phyloP scores from a whole-genome alignment of 129 eudicot species.

The Helichrysum umbraculigerum region DNA sequence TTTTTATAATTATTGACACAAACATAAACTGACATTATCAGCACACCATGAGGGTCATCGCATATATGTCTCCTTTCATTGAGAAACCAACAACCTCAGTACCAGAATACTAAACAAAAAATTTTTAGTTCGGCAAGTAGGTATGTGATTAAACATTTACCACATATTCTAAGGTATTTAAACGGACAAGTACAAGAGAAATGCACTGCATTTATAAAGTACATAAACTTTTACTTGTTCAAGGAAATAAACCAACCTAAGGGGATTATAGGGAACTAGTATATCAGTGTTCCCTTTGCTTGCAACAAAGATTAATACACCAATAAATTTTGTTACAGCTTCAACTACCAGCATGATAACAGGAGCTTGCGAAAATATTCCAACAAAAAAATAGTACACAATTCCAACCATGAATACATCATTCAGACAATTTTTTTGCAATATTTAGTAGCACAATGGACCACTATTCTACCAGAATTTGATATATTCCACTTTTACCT shows the following conservation, averaged over 20 bases:
- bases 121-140: no score
- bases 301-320: slow-evolving; percentile 14
- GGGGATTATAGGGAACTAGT: background rate
- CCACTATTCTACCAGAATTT: slow-evolving; percentile 26
- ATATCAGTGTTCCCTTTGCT: slow-evolving; percentile 12
- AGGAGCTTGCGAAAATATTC: slow-evolving; percentile 15
- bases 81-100: background rate
- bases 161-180: background rate
- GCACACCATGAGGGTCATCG: background rate
- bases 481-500: slow-evolving; percentile 20
- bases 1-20: background rate
- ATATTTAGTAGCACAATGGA: slow-evolving; percentile 18
- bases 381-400: slow-evolving; percentile 25
- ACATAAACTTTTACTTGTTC: background rate
- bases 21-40: background rate
- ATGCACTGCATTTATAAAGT: background rate
- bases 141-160: no score
- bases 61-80: background rate
- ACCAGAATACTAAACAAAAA: no score
- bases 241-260: no score
- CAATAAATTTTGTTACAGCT: slow-evolving; percentile 11
- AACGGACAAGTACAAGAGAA: background rate
- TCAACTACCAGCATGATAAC: slow-evolving; percentile 15
- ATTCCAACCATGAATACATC: slow-evolving; percentile 12
- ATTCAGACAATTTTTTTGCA: background rate